These are phyloP conservation scores for Evernia prunastri DNA, from an alignment of 495 filamentous ascomycete genomes.

Conservation along the genomic window DNA sequence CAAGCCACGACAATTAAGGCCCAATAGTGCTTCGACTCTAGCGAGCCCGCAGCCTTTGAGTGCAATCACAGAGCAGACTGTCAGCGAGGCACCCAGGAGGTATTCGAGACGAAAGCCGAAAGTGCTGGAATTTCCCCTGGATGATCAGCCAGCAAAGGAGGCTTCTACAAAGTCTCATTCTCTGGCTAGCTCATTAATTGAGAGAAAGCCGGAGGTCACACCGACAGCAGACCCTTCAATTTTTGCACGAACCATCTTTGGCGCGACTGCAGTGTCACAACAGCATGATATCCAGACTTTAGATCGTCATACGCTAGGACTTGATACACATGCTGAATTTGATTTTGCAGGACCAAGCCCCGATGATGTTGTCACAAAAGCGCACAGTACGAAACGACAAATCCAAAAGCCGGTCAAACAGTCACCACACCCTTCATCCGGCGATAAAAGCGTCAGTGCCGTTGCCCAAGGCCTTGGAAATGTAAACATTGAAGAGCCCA, in stretches of 20 bases:
- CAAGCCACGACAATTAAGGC: conserved; percentile 8
- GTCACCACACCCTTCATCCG: conserved; percentile 36
- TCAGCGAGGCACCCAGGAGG: conserved; percentile 5
- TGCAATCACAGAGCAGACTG: conserved; percentile 1
- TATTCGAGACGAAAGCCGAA: conserved; percentile 12
- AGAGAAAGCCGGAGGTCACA: not conserved
- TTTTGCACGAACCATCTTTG: conserved; percentile 66
- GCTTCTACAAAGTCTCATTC: not conserved
- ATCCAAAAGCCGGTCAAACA: conserved; percentile 45
- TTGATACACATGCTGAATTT: conserved; percentile 42
- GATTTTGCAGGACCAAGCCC: conserved; percentile 86
- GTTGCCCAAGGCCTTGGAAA: conserved; percentile 47
- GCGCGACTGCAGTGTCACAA: conserved; percentile 31
- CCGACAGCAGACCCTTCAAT: conserved; percentile 47
- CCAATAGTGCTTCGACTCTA: not conserved
- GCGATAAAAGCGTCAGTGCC: conserved; percentile 33
- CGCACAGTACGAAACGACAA: conserved; percentile 75
- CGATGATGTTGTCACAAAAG: conserved; percentile 81
- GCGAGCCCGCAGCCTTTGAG: not conserved
- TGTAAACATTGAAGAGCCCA: conserved; percentile 61
- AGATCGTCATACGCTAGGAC: conserved; percentile 38
- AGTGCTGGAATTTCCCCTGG: not conserved
- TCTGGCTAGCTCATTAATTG: not conserved
- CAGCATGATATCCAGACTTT: conserved; percentile 37
- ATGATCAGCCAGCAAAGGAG: not conserved